Conservation (phyloP, 2,329 filamentous ascomycete species). For the Blastomyces parvus region DNA sequence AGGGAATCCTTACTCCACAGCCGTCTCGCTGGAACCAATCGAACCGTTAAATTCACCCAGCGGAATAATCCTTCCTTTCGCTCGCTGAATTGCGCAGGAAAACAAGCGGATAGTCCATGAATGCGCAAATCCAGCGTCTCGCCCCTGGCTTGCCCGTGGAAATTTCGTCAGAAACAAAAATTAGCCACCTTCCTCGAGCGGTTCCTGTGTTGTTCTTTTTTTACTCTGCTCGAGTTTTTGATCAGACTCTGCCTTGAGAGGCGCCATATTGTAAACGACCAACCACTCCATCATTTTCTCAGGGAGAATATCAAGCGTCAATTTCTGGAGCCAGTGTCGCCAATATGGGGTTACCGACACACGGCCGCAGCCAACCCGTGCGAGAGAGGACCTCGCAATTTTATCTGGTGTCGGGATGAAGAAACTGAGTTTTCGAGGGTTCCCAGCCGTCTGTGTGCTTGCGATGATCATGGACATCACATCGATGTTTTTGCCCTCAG, state of each 20-base stretch:
- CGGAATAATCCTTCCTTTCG: neutral
- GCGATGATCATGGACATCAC: constrained; percentile 32
- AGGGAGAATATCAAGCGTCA: neutral
- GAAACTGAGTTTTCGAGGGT: constrained; percentile 18
- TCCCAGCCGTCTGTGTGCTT: constrained; percentile 23
- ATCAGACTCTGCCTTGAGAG: neutral
- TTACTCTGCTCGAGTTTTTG: neutral
- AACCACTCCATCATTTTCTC: constrained; percentile 3
- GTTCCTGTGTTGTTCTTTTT: no score
- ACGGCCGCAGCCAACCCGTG: constrained; percentile 1
- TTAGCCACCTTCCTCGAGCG: no score
- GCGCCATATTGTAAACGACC: constrained; percentile 1
- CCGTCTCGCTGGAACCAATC: neutral
- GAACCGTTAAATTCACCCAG: neutral
- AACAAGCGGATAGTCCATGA: no score
- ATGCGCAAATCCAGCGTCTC: no score
- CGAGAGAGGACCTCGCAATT: neutral
- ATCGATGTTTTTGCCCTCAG: constrained; percentile 30
- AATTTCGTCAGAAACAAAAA: no score
- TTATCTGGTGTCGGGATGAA: constrained; percentile 21
- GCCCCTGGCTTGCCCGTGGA: no score
- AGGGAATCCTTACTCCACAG: no score
- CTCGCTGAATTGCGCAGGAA: neutral
- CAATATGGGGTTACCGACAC: neutral
- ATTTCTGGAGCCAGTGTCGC: constrained; percentile 1